Evolutionary conservation across 208 protist species (phyloP).

Genomic region (Tritrichomonas musculus): DNA sequence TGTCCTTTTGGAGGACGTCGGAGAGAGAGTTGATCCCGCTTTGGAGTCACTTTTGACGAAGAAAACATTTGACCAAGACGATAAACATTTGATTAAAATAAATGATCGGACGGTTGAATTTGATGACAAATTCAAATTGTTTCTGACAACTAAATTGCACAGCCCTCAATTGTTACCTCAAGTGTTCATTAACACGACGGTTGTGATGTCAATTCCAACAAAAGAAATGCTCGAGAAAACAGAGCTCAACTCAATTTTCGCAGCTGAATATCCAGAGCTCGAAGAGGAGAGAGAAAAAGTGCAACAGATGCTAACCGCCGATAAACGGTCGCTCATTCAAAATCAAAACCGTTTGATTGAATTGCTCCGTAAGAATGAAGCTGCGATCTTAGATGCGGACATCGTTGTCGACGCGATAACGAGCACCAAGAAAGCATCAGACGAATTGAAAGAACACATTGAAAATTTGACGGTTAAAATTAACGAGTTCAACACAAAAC

Average conservation of each 20-base stretch:
- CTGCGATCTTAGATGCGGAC: slow-evolving; percentile 80
- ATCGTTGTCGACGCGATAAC: slow-evolving; percentile 83
- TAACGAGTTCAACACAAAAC: slow-evolving; percentile 78
- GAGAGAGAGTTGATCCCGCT: slow-evolving; percentile 78
- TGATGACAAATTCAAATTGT: slow-evolving; percentile 58
- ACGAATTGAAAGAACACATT: slow-evolving; percentile 79
- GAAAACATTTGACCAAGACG: slow-evolving; percentile 36
- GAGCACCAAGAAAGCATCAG: slow-evolving; percentile 71
- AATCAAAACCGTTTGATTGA: slow-evolving; percentile 64
- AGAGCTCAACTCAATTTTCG: background rate
- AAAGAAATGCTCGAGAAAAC: background rate
- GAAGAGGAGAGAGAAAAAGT: slow-evolving; percentile 85
- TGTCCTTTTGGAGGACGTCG: slow-evolving; percentile 79
- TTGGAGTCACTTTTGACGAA: slow-evolving; percentile 71
- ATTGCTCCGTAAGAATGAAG: slow-evolving; percentile 48
- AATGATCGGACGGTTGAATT: background rate
- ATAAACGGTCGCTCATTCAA: slow-evolving; percentile 55
- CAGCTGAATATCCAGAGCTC: slow-evolving; percentile 71
- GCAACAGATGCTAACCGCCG: slow-evolving; percentile 72
- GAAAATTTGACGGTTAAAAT: slow-evolving; percentile 75
- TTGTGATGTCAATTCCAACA: background rate
- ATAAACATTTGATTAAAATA: background rate
- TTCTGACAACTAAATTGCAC: slow-evolving; percentile 65
- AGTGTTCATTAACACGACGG: background rate
- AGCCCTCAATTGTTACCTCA: slow-evolving; percentile 57